Percentiles rank a stretch among this genome's conserved stretches.
phyloP scores from a whole-genome alignment of 75 land plant species.

The Azolla pinnata region DNA sequence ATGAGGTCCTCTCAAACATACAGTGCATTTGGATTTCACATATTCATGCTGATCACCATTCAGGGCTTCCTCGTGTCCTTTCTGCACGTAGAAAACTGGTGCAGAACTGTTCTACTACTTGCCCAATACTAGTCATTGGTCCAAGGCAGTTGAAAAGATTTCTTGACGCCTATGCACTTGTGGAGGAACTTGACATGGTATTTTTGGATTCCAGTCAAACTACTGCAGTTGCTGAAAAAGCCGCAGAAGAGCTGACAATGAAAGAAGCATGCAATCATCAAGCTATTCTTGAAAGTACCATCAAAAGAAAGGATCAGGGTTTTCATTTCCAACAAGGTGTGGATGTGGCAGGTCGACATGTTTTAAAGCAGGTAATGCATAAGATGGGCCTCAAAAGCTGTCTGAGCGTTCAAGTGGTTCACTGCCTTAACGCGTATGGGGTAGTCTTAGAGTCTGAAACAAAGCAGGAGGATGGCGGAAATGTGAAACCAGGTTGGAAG shows the following conservation, averaged over 20 bases:
- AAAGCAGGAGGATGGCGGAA: not conserved
- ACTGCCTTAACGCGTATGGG: slow-evolving; percentile 33
- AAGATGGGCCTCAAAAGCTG: slow-evolving; percentile 18
- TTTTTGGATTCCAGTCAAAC: slow-evolving; percentile 84
- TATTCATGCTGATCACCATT: slow-evolving; percentile 97
- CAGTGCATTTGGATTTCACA: slow-evolving; percentile 94
- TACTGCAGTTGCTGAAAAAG: slow-evolving; percentile 5
- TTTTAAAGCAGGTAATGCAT: slow-evolving; percentile 10
- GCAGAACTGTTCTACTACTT: slow-evolving; percentile 31
- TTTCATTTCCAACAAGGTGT: slow-evolving; percentile 19
- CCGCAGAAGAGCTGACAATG: slow-evolving; percentile 4
- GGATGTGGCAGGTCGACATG: slow-evolving; percentile 21
- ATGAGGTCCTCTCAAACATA: slow-evolving; percentile 53
- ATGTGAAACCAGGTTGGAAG: slow-evolving; percentile 61
- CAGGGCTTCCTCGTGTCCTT: slow-evolving; percentile 91
- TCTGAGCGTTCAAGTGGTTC: slow-evolving; percentile 28
- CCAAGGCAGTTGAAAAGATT: slow-evolving; percentile 69
- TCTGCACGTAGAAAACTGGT: slow-evolving; percentile 49
- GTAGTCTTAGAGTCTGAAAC: slow-evolving; percentile 20
- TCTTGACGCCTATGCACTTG: slow-evolving; percentile 71
- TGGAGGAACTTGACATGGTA: slow-evolving; percentile 78
- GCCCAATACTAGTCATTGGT: slow-evolving; percentile 79
- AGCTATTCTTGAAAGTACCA: not conserved
- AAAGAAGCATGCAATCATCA: not conserved
- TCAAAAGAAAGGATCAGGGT: not conserved